Conservation (phyloP, 1,284 basidiomycete species). For the Ganoderma lingzhi region DNA sequence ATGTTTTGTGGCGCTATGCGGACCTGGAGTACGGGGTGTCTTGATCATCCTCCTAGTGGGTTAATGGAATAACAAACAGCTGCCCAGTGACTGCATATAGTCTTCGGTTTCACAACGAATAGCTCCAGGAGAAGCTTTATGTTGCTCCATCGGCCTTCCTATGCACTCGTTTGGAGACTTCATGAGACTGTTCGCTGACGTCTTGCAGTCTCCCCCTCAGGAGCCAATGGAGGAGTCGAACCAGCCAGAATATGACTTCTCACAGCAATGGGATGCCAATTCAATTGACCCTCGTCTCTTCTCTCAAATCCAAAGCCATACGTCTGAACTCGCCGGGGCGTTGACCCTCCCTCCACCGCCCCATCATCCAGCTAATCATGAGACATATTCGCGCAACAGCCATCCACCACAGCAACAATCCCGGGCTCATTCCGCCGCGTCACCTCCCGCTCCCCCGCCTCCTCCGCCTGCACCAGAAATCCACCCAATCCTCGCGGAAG, state of each 20-base stretch:
- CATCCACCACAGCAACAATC: conserved; percentile 14
- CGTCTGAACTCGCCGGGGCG: conserved; percentile 39
- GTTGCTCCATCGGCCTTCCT: neutral
- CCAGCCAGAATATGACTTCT: conserved; percentile 24
- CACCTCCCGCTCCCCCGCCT: conserved; percentile 14
- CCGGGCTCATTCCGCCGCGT: neutral
- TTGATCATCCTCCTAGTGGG: neutral
- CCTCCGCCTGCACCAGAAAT: conserved; percentile 27
- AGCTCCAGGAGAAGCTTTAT: neutral
- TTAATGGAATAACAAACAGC: neutral
- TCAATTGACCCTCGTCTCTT: conserved; percentile 39
- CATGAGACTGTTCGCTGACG: conserved; percentile 6
- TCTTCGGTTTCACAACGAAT: neutral
- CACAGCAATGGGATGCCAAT: conserved; percentile 33
- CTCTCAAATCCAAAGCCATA: conserved; percentile 26
- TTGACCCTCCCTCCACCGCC: conserved; percentile 28
- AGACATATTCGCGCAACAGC: conserved; percentile 10
- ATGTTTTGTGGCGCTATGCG: neutral
- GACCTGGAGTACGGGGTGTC: neutral
- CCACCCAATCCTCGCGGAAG: conserved; percentile 30
- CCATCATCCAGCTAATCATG: conserved; percentile 9
- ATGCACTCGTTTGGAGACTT: neutral
- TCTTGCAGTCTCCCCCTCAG: conserved; percentile 14
- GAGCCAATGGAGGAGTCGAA: conserved; percentile 12
- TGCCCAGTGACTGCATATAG: neutral